Evolutionary conservation across 2,329 filamentous ascomycete species (phyloP), one percentile per base, ranked within the genome.

Genomic region (Clarireedia sp.): DNA sequence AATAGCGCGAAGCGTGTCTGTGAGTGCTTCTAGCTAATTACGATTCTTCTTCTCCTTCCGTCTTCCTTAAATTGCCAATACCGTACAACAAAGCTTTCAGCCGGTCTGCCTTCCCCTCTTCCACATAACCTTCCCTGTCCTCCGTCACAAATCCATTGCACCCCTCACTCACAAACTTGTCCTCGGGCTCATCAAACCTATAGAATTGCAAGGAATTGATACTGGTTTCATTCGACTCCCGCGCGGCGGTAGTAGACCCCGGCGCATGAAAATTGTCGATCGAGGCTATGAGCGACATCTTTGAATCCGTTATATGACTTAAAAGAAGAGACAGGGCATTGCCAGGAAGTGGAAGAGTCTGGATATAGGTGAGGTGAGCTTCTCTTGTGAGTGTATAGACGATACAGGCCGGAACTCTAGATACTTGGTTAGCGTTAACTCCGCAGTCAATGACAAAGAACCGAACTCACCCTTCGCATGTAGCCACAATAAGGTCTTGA

Each of bases 351-450:
- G 74, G 69, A 52, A 89, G 65, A 50, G 76, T 78, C 46, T 76
- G 71, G 7, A 70, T 68, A 58, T 78, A 73, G 8, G 72, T 68
- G 41, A 89, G 73, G 14, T 67, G 70, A 58, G 77, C 78, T 48
- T 78, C 68, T 1, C 67, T 58, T n/a, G 69, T 68, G 5, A 87
- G 73, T n/a, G 72, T 71, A 72, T 86, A 87, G 54, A 79, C 72
- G 69, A 92, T 83, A 8, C 95, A 71, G 41, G 78, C 87, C 56
- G 82, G 79, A 54, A 79, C 67, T 37, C 77, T 82, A 59, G 6
- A 53, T 67, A 60, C 57, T 58, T 7, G 21, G 19, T 29, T 43
- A 51, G 26, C 10, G 10, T 33, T 33, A 33, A 33, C 29, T 33
- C 29, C 29, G 12, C 29, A 33, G 29, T 14, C 17, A 12, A 12